A percentile compares a stretch with the other conserved stretches of the same genome.
These are phyloP conservation scores for Cryptococcus sp. DNA, from an alignment of 1,284 basidiomycete genomes.

Conservation along the genomic window DNA sequence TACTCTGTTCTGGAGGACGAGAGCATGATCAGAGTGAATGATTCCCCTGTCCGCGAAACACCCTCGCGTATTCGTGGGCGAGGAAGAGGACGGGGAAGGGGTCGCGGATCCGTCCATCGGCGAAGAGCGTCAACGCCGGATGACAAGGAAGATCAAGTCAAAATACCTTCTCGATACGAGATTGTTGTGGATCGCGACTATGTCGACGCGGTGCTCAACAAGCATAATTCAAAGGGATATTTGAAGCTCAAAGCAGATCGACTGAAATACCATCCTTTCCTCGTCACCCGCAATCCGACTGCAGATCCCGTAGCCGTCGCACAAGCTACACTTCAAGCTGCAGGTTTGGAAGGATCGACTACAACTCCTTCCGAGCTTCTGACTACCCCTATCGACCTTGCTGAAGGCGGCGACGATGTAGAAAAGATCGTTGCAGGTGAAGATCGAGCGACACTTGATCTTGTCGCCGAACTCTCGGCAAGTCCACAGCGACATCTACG, in stretches of 20 bases:
- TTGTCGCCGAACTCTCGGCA: slow-evolving; percentile 33
- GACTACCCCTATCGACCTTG: neutral
- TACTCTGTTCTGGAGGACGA: slow-evolving; percentile 74
- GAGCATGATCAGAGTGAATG: slow-evolving; percentile 67
- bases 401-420: neutral
- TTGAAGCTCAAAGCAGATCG: slow-evolving; percentile 77
- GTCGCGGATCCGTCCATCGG: slow-evolving; percentile 16
- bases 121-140: slow-evolving; percentile 14
- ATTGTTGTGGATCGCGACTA: slow-evolving; percentile 79
- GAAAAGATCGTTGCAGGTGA: slow-evolving; percentile 28
- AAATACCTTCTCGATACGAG: slow-evolving; percentile 66
- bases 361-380: neutral
- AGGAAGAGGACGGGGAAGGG: slow-evolving; percentile 10
- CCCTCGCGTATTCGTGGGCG: slow-evolving; percentile 17
- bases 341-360: slow-evolving; percentile 7
- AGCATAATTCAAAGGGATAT: slow-evolving; percentile 80
- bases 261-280: slow-evolving; percentile 93
- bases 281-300: slow-evolving; percentile 56
- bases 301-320: slow-evolving; percentile 18
- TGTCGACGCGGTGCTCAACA: slow-evolving; percentile 66
- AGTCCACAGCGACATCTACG: slow-evolving; percentile 35
- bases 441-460: slow-evolving; percentile 41
- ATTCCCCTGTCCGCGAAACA: slow-evolving; percentile 28
- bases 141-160: slow-evolving; percentile 45
- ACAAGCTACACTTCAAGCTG: slow-evolving; percentile 17